Base-by-base conservation (phyloP, 2,329 filamentous ascomycete genomes). In the Zasmidium citrigriseum region DNA sequence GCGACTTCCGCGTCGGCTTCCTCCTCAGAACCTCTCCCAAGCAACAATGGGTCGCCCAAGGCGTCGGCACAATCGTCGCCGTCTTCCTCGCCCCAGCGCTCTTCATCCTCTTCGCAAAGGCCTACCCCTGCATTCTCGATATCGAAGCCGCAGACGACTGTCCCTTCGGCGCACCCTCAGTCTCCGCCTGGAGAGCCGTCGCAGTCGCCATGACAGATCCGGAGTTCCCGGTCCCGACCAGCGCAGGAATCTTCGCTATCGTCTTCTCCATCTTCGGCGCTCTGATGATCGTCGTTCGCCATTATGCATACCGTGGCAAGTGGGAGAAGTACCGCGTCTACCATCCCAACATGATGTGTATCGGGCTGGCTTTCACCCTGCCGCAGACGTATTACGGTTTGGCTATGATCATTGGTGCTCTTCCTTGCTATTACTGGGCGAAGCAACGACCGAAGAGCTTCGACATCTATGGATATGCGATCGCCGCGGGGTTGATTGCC, bases 1-100 rank as follows among this genome's bases (percentile, higher is more conserved):
- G 79, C 55, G 87, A 90, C 67, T 89, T 89, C 80, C 81, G 86
- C 29, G 85, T 86, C 44, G 87, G 86, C 3, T 89, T 88, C 78
- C 78, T 89, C 3, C 82, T 89, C 54, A 78, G 82, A 61, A 89
- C 86, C 0, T 82, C 86, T 0, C 86, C 87, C 0, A 79, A 82
- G 59, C 81, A 86, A 70, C 87, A 89, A 72, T 89, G 86, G 79
- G 78, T 86, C 64, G 86, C 86, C 0, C 87, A 89, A 72, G 81
- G 79, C 45, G 73, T 87, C 14, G 86, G 86, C 24, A 83, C 83
- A 9, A 70, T 88, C 27, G 80, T 88, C 49, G 82, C 86, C n/a
- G 79, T 88, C 64, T 88, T 88, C 75, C 75, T 89, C 12, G 85
- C 86, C 0, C 86, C 86, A 0, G 86, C 83, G 10, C 81, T 89